Conservation (phyloP, 176 grass and related monocot species). For the Thinopyrum elongatum region DNA sequence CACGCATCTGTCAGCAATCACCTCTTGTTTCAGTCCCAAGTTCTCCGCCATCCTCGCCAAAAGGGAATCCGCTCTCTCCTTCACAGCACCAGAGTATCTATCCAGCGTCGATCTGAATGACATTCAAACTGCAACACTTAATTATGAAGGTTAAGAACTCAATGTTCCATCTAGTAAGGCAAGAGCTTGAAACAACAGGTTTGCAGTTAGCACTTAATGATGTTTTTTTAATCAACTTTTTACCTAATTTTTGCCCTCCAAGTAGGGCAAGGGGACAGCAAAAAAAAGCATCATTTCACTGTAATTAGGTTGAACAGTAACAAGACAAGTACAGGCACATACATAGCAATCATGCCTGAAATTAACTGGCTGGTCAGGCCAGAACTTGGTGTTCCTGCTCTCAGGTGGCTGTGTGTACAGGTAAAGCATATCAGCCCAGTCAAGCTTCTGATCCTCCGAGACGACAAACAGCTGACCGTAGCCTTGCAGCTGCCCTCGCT, state of each 20-base stretch:
- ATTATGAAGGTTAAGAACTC: too few relatives aligned
- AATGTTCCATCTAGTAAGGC: too few relatives aligned
- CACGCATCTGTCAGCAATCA: slow-evolving; percentile 24
- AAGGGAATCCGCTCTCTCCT: slow-evolving; percentile 35
- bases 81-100: slow-evolving; percentile 46
- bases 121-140: not conserved
- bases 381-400: slow-evolving; percentile 30
- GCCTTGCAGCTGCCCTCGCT: slow-evolving; percentile 31
- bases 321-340: not conserved
- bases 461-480: slow-evolving; percentile 60
- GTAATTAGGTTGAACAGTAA: not conserved
- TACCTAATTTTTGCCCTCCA: not conserved
- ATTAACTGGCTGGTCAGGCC: slow-evolving; percentile 40
- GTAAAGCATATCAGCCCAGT: slow-evolving; percentile 52
- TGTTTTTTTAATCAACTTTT: too few relatives aligned
- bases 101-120: slow-evolving; percentile 25
- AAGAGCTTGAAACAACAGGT: too few relatives aligned
- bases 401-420: slow-evolving; percentile 32
- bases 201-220: too few relatives aligned
- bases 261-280: too few relatives aligned
- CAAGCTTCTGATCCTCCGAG: slow-evolving; percentile 65
- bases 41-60: slow-evolving; percentile 40
- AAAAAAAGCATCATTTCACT: too few relatives aligned
- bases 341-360: slow-evolving; percentile 27
- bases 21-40: slow-evolving; percentile 42